These are phyloP conservation scores for Waltergamsia citrina DNA, from an alignment of 2,329 filamentous ascomycete genomes.

Conservation along the genomic window DNA sequence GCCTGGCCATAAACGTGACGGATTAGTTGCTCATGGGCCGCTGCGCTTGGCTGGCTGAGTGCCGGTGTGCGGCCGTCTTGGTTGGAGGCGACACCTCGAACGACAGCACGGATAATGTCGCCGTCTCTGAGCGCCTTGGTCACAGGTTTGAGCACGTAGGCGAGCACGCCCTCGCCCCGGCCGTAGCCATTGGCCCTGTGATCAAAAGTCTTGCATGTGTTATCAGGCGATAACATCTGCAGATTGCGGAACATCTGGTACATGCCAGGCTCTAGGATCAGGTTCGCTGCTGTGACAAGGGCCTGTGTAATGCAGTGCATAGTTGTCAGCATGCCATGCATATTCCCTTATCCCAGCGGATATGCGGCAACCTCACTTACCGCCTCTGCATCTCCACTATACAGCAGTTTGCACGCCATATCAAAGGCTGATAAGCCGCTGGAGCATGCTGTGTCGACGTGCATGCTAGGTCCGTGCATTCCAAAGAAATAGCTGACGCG, in stretches of 20 bases:
- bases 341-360: no score
- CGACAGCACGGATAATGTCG: constrained; percentile 25
- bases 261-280: constrained; percentile 9
- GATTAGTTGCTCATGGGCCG: constrained; percentile 13
- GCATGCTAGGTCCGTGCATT: constrained; percentile 8
- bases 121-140: constrained; percentile 28
- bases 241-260: constrained; percentile 9
- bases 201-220: constrained; percentile 6
- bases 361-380: no score
- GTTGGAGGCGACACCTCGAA: constrained; percentile 14
- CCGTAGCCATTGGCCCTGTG: constrained; percentile 3
- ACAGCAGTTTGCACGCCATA: constrained; percentile 20
- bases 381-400: constrained; percentile 27
- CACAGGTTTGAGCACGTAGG: constrained; percentile 40
- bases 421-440: constrained; percentile 9
- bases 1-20: constrained; percentile 15
- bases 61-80: constrained; percentile 30
- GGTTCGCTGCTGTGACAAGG: constrained; percentile 9
- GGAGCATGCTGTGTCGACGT: constrained; percentile 11
- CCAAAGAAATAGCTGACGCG: constrained; percentile 27
- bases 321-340: no score
- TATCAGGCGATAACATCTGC: constrained; percentile 5
- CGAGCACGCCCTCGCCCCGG: constrained; percentile 34
- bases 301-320: no score
- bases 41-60: constrained; percentile 19